Base-by-base conservation (phyloP, 2,329 filamentous ascomycete species). In the Phialophora macrospora region DNA sequence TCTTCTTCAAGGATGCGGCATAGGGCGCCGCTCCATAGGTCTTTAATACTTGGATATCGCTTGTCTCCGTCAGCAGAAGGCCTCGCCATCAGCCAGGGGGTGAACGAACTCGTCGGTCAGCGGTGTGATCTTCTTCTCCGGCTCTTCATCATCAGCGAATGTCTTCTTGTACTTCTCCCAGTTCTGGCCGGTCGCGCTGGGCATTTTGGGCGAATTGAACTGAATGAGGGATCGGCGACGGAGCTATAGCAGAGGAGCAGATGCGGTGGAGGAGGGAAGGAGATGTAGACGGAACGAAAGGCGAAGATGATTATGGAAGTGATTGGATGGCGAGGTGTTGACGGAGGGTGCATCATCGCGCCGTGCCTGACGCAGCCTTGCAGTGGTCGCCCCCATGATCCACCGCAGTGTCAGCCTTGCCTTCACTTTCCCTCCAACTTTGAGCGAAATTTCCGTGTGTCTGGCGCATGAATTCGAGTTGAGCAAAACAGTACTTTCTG, bases 151-250 rank as follows among this genome's bases (percentile, higher is more conserved):
- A 77, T 99, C 95, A 77, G 90, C 94, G 77, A 92, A 99, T 77
- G 89, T 93, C 86, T 98, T 97, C 83, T 91, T 87, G 85, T 97
- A 98, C 84, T 98, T 98, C 86, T 99, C 95, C 95, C 95, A 99
- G 86, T 88, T 92, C 80, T 86, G 82, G 78, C 95, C 95, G 75
- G 90, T 96, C 80, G 95, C 94, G 83, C 91, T 94, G 85, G 93
- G 93, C 93, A 97, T 87, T 78, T 54, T 70, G 46, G 24, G 34
- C 46, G 62, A 20, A 26, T 22, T n/a, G 28, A n/a, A 48, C 17
- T 44, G 17, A n/a, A 7, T n/a, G 38, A 38, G 38, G 17, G 17
- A n/a, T n/a, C 38, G 38, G 38, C 5, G 55, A 22, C 20, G 46
- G n/a, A 12, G 32, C 22, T 51, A 44, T 2, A 9, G 20, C 2